Conservation (phyloP, 2,329 filamentous ascomycete species). For the Truncatella angustata region DNA sequence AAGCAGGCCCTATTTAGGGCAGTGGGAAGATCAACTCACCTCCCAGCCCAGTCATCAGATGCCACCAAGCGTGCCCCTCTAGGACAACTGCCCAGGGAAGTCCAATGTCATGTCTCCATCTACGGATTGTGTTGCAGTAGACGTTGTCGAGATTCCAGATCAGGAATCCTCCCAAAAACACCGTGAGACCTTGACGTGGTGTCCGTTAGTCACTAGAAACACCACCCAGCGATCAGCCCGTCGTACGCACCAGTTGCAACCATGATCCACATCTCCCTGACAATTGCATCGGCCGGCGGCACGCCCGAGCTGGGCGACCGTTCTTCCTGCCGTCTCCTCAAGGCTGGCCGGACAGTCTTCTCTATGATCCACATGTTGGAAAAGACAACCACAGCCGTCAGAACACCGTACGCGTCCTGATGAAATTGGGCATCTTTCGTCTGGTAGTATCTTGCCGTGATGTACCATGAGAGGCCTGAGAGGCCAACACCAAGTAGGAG, state of each 20-base stretch:
- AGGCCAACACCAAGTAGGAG: conserved; percentile 56
- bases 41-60: conserved; percentile 76
- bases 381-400: conserved; percentile 69
- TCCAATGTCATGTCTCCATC: conserved; percentile 65
- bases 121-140: conserved; percentile 66
- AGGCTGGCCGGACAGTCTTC: conserved; percentile 42
- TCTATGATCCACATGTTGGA: conserved; percentile 77
- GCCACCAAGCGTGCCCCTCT: conserved; percentile 60
- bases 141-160: conserved; percentile 80
- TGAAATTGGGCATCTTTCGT: conserved; percentile 82
- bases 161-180: conserved; percentile 73
- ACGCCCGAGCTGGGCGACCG: conserved; percentile 39
- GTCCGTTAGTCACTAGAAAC: neutral
- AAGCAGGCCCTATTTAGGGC: neutral
- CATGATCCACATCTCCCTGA: conserved; percentile 73
- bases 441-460: conserved; percentile 74
- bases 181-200: conserved; percentile 50
- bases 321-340: conserved; percentile 41
- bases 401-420: conserved; percentile 71
- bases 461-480: conserved; percentile 58
- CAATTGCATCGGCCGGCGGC: conserved; percentile 28
- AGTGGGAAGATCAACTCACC: neutral
- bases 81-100: conserved; percentile 79
- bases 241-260: conserved; percentile 57
- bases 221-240: conserved; percentile 13